Base-by-base conservation (phyloP, 495 filamentous ascomycete species). In the Articulospora tetracladia region DNA sequence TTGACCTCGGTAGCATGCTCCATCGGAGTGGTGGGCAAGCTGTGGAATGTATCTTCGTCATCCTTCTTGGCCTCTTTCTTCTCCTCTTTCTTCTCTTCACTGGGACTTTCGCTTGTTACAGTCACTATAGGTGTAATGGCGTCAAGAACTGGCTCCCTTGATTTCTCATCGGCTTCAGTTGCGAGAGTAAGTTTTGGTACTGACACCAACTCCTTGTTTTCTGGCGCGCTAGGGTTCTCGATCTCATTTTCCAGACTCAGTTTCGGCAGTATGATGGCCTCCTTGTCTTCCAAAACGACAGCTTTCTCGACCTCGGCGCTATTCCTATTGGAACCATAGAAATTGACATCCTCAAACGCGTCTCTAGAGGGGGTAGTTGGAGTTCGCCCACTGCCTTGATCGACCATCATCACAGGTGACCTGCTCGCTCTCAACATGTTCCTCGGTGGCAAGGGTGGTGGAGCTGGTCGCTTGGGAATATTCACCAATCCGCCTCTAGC, bases 391-490 rank as follows among this genome's bases (percentile, higher is more conserved):
- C 52, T 60, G 7, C 34, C 50, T 47, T 62, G 56, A 53, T 68
- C 62, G 11, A 65, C 49, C 65, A 67, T 68, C 41, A 36, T 15
- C 3, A 44, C 39, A 8, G 39, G 39, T n/a, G 39, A 15, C 17
- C 39, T 44, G 13, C 26, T 55, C 25, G 39, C 22, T 60, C 67
- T 59, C 3, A 62, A 59, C 15, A 55, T 2, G 36, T 39, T 65
- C 20, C 67, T 23, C 19, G 67, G 65, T 17, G 67, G 67, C 13
- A 69, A 32, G 20, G 66, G 60, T 13, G 88, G 85, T 59, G 89
- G 88, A 7, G 86, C 77, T 1, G 84, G 72, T 27, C 87, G 75
- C 72, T 90, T 90, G 1, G 87, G 83, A 67, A 93, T 91, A 22
- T 81, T 87, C 25, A 93, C 86, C 17, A 91, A 68, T 24, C 82